Evolutionary conservation across 495 filamentous ascomycete species (phyloP).

Genomic region (Rostrohypoxylon terebratum): DNA sequence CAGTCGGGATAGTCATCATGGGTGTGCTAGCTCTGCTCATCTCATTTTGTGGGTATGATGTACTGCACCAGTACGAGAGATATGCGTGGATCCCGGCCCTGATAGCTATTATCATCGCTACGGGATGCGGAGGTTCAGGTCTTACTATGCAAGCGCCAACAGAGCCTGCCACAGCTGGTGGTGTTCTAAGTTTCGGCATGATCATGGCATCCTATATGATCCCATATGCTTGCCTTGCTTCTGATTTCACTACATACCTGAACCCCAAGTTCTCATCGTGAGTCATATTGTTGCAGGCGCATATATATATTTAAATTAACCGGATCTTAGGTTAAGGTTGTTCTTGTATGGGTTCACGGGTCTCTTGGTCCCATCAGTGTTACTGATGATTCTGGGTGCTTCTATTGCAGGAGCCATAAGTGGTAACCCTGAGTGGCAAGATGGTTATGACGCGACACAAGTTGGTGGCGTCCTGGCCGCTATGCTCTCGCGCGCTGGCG

Average conservation of each 20-base stretch:
- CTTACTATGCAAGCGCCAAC: slow-evolving; percentile 50
- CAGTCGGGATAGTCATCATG: slow-evolving; percentile 65
- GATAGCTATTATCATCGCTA: slow-evolving; percentile 62
- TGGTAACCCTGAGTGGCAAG: slow-evolving; percentile 57
- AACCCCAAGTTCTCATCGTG: slow-evolving; percentile 59
- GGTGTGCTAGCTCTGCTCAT: slow-evolving; percentile 65
- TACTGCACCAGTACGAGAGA: slow-evolving; percentile 70
- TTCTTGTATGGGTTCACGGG: slow-evolving; percentile 62
- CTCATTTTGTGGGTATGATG: slow-evolving; percentile 68
- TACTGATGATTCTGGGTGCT: slow-evolving; percentile 66
- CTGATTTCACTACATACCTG: slow-evolving; percentile 64
- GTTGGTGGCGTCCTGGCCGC: slow-evolving; percentile 67
- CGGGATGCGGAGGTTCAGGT: slow-evolving; percentile 54
- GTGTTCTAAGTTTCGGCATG: slow-evolving; percentile 56
- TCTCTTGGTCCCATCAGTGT: slow-evolving; percentile 59
- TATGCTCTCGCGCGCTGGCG: slow-evolving; percentile 63
- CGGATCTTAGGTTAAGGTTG: slow-evolving; percentile 50
- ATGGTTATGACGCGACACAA: slow-evolving; percentile 58
- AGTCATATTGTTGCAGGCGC: slow-evolving; percentile 21
- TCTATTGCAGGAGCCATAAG: slow-evolving; percentile 62
- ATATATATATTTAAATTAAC: slow-evolving; percentile 12
- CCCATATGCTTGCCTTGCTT: slow-evolving; percentile 58
- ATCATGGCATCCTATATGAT: slow-evolving; percentile 62
- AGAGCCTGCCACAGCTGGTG: slow-evolving; percentile 43
- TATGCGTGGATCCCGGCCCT: slow-evolving; percentile 70